Conservation (phyloP, 176 grass and related monocot genomes). For the Avena insularis region DNA sequence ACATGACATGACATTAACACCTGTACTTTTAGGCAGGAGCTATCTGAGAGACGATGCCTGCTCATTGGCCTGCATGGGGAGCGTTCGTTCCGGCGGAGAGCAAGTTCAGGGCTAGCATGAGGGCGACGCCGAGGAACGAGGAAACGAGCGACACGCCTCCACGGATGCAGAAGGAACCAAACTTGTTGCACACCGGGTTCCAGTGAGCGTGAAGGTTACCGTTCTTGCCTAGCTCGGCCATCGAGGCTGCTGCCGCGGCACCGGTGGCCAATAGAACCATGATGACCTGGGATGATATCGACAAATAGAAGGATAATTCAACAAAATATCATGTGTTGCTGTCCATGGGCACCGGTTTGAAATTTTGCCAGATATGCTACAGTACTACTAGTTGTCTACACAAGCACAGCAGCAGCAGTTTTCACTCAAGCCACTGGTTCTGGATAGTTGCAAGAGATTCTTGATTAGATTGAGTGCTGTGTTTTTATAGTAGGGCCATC, state of each 20-base stretch:
- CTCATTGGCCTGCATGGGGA: slow-evolving; percentile 41
- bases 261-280: slow-evolving; percentile 65
- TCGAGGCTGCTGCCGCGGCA: slow-evolving; percentile 57
- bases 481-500: neutral
- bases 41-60: slow-evolving; percentile 39
- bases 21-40: slow-evolving; percentile 45
- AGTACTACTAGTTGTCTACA: neutral
- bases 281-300: slow-evolving; percentile 53
- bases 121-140: slow-evolving; percentile 57
- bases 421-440: slow-evolving; percentile 49
- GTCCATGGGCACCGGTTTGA: slow-evolving; percentile 9
- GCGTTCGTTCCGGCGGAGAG: slow-evolving; percentile 40
- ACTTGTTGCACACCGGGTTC: slow-evolving; percentile 85
- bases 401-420: slow-evolving; percentile 29
- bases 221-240: slow-evolving; percentile 79
- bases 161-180: slow-evolving; percentile 74
- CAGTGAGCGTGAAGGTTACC: slow-evolving; percentile 84
- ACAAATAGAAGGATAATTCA: neutral
- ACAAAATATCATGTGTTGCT: neutral
- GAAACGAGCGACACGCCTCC: slow-evolving; percentile 57
- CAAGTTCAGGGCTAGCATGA: slow-evolving; percentile 60
- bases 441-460: slow-evolving; percentile 44
- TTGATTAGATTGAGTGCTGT: slow-evolving; percentile 33
- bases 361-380: slow-evolving; percentile 19
- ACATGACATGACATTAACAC: slow-evolving; percentile 37